A percentile compares a stretch with the other conserved stretches of the same genome.
These are phyloP conservation scores for Trichoderma pleuroti DNA, from an alignment of 2,329 filamentous ascomycete genomes.

Conservation along the genomic window DNA sequence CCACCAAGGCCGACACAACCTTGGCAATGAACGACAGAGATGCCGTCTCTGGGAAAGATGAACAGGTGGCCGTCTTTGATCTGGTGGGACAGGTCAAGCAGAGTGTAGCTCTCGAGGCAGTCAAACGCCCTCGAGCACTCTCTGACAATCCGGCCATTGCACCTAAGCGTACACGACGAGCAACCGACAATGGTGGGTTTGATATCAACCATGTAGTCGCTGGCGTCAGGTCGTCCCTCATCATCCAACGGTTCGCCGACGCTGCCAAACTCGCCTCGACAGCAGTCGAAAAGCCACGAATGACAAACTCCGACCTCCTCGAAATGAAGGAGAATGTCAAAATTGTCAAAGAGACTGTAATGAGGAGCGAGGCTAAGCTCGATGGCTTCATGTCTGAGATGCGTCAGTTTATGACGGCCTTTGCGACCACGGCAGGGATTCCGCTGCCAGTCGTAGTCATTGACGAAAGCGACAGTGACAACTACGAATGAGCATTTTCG, in stretches of 20 bases:
- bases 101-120: background rate
- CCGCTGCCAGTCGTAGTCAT: background rate
- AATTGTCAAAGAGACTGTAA: background rate
- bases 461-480: background rate
- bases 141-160: background rate
- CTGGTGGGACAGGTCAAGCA: background rate
- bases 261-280: background rate
- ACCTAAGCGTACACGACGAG: background rate
- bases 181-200: background rate
- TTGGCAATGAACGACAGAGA: background rate
- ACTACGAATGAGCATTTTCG: background rate
- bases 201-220: background rate
- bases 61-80: background rate
- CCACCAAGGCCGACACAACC: no score
- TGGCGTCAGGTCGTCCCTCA: background rate
- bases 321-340: background rate
- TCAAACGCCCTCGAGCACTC: background rate
- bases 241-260: background rate
- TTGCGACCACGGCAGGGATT: background rate
- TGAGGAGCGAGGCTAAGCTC: background rate
- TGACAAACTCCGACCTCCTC: background rate
- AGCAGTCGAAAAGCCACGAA: background rate
- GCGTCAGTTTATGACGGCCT: background rate
- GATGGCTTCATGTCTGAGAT: background rate
- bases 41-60: accelerated